Evolutionary conservation across 2,329 filamentous ascomycete genomes (phyloP), one percentile per base, ranked within the genome.

Genomic region (Dryadomyces sulphureus): DNA sequence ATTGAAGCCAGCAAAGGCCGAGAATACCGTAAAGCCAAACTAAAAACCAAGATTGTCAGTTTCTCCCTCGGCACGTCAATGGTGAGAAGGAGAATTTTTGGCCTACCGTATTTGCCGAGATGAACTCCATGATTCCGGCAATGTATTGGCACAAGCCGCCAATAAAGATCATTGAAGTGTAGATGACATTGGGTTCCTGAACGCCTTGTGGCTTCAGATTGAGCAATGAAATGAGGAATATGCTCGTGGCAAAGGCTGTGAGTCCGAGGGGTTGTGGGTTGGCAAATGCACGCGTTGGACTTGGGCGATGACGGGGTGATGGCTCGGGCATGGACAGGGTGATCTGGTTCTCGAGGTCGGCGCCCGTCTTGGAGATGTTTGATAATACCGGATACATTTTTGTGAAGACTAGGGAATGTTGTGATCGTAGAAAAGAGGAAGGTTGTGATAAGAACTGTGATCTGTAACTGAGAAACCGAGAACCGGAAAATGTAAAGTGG

Each of bases 81-180:
- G 39, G 22, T 7, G 20, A 41, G 2, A 40, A 2, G 11, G 6
- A n/a, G n/a, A n/a, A 16, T 17, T 6, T 9, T 43, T 7, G 16
- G 21, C 45, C 16, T 38, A 41, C 45, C 22, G 84, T 89, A 69
- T 90, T 89, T 48, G 84, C 84, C 19, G 84, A 70, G 35, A 83
- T 81, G 74, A 89, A 85, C 67, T 89, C 84, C 84, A 85, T 90
- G 84, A 90, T 90, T 65, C 85, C 85, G 52, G 84, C 79, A 24
- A 86, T 68, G 47, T 90, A 69, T 67, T 90, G 85, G 40, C 89
- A 76, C 19, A 88, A 67, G 55, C 83, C 84, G 55, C 84, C 84
- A 59, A 88, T 88, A 27, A 73, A 82, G 54, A 81, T 81, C 12
- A 83, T 82, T n/a, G 80, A 65, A n/a, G 75, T 75, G 19, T 88